Evolutionary conservation across 805 yeast genomes (phyloP).

Genomic region (Candida nemodendra): DNA sequence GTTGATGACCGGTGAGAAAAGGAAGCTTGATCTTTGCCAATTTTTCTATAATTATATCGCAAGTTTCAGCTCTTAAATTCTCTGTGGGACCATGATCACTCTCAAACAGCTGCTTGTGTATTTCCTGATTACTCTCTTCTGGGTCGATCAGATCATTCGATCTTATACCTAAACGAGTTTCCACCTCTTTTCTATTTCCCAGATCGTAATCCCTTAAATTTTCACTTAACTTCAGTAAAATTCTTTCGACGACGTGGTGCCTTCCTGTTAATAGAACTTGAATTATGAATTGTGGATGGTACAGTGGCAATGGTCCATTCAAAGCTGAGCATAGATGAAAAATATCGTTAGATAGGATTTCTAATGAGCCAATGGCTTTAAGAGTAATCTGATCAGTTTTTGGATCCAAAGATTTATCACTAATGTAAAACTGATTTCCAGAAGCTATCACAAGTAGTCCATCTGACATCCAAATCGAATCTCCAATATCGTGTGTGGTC

Average conservation of each 20-base stretch:
- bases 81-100: slow-evolving; percentile 24
- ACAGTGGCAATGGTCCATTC: slow-evolving; percentile 87
- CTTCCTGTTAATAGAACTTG: slow-evolving; percentile 70
- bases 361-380: slow-evolving; percentile 56
- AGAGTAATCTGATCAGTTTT: slow-evolving; percentile 47
- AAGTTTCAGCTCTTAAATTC: slow-evolving; percentile 28
- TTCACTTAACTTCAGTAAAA: slow-evolving; percentile 54
- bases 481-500: slow-evolving; percentile 83
- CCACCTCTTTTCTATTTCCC: slow-evolving; percentile 20
- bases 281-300: slow-evolving; percentile 85
- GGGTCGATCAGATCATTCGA: slow-evolving; percentile 10
- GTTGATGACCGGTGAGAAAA: slow-evolving; percentile 86
- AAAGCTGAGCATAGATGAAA: slow-evolving; percentile 71
- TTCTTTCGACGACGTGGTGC: slow-evolving; percentile 49
- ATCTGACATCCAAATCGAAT: slow-evolving; percentile 79
- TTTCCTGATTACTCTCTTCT: slow-evolving; percentile 1
- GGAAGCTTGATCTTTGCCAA: slow-evolving; percentile 70
- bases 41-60: slow-evolving; percentile 53
- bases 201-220: slow-evolving; percentile 55
- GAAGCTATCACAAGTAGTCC: slow-evolving; percentile 81
- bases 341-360: slow-evolving; percentile 53
- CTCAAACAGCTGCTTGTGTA: slow-evolving; percentile 28
- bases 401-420: slow-evolving; percentile 65
- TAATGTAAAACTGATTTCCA: slow-evolving; percentile 85
- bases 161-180: slow-evolving; percentile 26